Base-by-base conservation (phyloP, 352 stramenopile genomes). In the Peronospora destructor region DNA sequence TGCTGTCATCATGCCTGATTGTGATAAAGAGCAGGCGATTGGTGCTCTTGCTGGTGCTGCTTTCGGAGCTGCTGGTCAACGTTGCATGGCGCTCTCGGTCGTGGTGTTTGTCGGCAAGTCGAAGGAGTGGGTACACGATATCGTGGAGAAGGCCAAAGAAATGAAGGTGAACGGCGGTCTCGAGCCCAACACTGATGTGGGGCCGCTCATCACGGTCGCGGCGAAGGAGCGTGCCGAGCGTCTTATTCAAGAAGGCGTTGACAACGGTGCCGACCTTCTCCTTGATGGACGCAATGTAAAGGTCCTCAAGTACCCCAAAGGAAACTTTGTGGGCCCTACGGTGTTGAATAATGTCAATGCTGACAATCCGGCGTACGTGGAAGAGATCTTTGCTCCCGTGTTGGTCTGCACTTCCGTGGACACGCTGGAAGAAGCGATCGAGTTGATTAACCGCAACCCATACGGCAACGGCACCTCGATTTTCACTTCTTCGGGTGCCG, bases 371-470 rank as follows among this genome's bases (percentile, higher is more conserved):
- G 76, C 85, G 25, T 98, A 98, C 73, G 77, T 71, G 12, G 85
- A 98, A 49, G 95, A 99, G 72, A 95, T 99, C 41, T 99, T 99
- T 68, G 96, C 87, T n/a, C 96, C 96, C 11, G 96, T 99, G 33
- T 65, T 99, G 19, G 76, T 84, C 29, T 91, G 85, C 68, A 73
- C 95, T 28, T 76, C 73, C 10, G 92, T 95, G 12, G 87, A 98
- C 43, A 97, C 89, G 16, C 71, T 98, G 23, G 93, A 98, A 29
- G 95, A 98, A 54, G 95, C 95, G 11, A 97, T 99, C 19, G 67
- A 76, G 45, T 62, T 98, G 36, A 96, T 97, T 59, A 98, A 98
- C 71, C 56, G 57, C 21, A 98, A 98, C 76, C 85, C 77, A 26
- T 98, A 98, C 75, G 96, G 95, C 52, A 99, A 99, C 68, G 96